A percentile compares a stretch with the other conserved stretches of the same genome.
phyloP scores from a whole-genome alignment of 2,329 filamentous ascomycete species.

The Apiospora saccharicola region DNA sequence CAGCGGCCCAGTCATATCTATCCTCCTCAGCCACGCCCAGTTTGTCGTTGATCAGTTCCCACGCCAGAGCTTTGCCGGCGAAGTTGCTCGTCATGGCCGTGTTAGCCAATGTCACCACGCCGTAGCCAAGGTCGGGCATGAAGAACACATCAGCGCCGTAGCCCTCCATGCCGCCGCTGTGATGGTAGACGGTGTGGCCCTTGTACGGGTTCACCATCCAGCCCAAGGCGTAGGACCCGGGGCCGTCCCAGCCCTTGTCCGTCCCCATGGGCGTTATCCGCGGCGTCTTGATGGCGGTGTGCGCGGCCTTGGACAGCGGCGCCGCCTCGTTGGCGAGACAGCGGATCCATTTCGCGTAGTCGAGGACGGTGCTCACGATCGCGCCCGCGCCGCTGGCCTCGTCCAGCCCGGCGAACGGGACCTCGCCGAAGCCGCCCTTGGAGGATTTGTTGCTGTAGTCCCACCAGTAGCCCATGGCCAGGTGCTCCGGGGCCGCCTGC shows the following conservation, averaged over 20 bases:
- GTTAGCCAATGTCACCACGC: constrained; percentile 53
- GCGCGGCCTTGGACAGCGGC: constrained; percentile 44
- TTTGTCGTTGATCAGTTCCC: constrained; percentile 50
- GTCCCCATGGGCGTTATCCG: constrained; percentile 38
- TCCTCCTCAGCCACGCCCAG: constrained; percentile 44
- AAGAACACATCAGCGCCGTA: constrained; percentile 53
- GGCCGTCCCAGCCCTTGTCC: constrained; percentile 39
- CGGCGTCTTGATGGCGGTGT: constrained; percentile 44
- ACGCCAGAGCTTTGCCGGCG: constrained; percentile 44
- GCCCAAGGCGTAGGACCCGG: constrained; percentile 50
- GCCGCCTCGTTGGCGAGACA: constrained; percentile 51
- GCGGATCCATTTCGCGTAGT: constrained; percentile 60
- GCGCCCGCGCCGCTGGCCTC: constrained; percentile 50
- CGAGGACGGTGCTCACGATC: constrained; percentile 54
- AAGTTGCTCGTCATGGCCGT: constrained; percentile 49
- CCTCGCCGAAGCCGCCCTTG: constrained; percentile 32
- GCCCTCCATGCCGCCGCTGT: constrained; percentile 53
- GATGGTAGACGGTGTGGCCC: constrained; percentile 51
- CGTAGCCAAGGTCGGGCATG: constrained; percentile 52
- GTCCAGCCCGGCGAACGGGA: constrained; percentile 39
- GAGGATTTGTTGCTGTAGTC: constrained; percentile 34
- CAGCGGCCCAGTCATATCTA: constrained; percentile 46
- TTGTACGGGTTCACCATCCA: constrained; percentile 45
- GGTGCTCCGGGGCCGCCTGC: constrained; percentile 35
- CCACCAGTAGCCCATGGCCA: constrained; percentile 54